Base-by-base conservation (phyloP, 805 yeast genomes). In the Starmerella sp. region DNA sequence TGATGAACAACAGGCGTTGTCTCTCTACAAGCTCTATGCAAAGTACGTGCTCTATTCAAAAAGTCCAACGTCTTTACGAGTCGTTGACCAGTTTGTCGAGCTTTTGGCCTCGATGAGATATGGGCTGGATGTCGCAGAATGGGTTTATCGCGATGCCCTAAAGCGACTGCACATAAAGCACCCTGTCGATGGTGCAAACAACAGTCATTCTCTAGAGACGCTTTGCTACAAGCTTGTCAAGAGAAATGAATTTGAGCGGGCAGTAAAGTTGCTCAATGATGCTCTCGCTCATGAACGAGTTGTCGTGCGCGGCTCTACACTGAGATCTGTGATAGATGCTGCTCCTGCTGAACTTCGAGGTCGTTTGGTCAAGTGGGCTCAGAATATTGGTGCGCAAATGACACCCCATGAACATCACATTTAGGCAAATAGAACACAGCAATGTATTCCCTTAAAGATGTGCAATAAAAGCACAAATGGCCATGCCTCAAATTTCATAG, bases 51-150 rank as follows among this genome's bases (percentile, higher is more conserved):
- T 46, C 10, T 15, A 14, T 9, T 34, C 46, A 4, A 10, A 31
- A n/a, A 6, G 56, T 10, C 22, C 52, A 10, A 42, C 51, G 15
- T 43, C 57, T 6, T 17, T 61, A 42, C 56, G 57, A 5, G 53
- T 60, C 6, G 44, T 57, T 11, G 69, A 66, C 47, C 56, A 53
- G 51, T 65, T 67, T 51, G 68, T 67, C 6, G 37, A 15, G 36
- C 55, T 58, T 14, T 52, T 66, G 4, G 49, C 57, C 38, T 35
- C 55, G 28, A 46, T 57, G 41, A 50, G n/a, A 6, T 41, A 15
- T 44, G 29, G 61, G 4, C n/a, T 60, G 2, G 60, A 57, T 17
- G 46, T 54, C 3, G 69, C 67, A 1, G 62, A 57, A 51, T 32
- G 50, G 13, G 44, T 63, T 6, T 59, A 60, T 36, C 42, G 45